phyloP scores from a whole-genome alignment of 192 early-diverging fungal genomes.

The Nowakowskiella sp. region DNA sequence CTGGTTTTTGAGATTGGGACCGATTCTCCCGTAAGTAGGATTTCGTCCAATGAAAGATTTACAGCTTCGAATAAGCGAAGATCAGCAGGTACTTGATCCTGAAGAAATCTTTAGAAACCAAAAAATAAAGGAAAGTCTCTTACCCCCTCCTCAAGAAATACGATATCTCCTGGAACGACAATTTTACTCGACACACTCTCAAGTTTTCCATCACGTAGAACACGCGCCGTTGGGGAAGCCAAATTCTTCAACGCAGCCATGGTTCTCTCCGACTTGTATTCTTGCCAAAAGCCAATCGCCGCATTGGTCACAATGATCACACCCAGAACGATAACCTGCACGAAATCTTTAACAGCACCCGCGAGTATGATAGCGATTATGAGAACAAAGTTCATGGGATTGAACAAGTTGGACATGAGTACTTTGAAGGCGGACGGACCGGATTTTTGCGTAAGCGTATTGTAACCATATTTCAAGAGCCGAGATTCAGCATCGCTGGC shows the following conservation, averaged over 20 bases:
- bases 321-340: constrained; percentile 19
- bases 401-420: constrained; percentile 26
- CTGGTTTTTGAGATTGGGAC: constrained; percentile 17
- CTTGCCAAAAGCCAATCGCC: constrained; percentile 28
- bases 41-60: constrained; percentile 26
- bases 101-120: too few species aligned
- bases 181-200: constrained; percentile 16
- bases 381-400: constrained; percentile 32
- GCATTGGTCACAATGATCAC: constrained; percentile 32
- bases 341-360: constrained; percentile 19
- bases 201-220: constrained; percentile 20
- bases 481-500: neutral
- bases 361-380: constrained; percentile 21
- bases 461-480: neutral
- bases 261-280: constrained; percentile 26
- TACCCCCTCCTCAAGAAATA: constrained; percentile 28
- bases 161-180: constrained; percentile 32
- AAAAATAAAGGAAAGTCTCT: too few species aligned
- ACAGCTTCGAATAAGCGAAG: constrained; percentile 16
- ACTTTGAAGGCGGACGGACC: constrained; percentile 23
- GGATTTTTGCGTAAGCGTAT: constrained; percentile 11
- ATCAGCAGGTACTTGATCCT: constrained; percentile 24
- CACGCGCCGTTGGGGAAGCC: constrained; percentile 29
- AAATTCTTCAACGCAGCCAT: constrained; percentile 28
- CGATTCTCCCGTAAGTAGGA: constrained; percentile 32